Base-by-base conservation (phyloP, 257 asterid species). In the Schizonepeta tenuifolia region DNA sequence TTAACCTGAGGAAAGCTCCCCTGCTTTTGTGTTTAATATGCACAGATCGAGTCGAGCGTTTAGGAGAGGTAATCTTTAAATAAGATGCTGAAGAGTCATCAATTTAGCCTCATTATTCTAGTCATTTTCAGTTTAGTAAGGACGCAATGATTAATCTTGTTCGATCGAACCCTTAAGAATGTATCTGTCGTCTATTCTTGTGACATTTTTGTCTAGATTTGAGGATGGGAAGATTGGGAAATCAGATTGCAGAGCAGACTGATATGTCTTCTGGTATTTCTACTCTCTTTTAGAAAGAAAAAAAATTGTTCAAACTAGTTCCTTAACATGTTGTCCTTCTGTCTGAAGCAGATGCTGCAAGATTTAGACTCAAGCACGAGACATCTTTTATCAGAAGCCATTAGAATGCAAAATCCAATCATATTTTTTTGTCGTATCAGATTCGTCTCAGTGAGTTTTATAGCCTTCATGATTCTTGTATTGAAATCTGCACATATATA, bases 171-270 rank as follows among this genome's bases (percentile, higher is more conserved):
- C 65, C 9, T 73, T 64, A 21, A 44, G 24, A 17, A 21, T 47
- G 28, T 56, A 40, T 9, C 4, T 14, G 4, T 26, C 67, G 17
- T 40, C 46, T 67, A 49, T 3, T 40, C 31, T 31, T 53, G 41
- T 69, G 61, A 64, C 22, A 11, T n/a, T 13, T 35, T 7, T 50
- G 38, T 76, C 72, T 75, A 94, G 99, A 94, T 88, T 78, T 96
- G 97, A 14, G 90, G 90, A 61, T 94, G 99, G 99, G 91, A 89
- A 78, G 89, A 77, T 1, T 94, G 99, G 97, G 99, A 94, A 78
- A 64, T 22, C 83, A 84, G 65, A 72, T 76, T 50, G 74, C 74
- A 50, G 47, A 59, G 15, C 83, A 86, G 26, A 58, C 80, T 38
- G 87, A 81, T 20, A 43, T 55, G 62, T 58, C 88, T 66, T 82